These are phyloP conservation scores for Pythium sp. DNA, from an alignment of 352 stramenopile species.

Conservation along the genomic window DNA sequence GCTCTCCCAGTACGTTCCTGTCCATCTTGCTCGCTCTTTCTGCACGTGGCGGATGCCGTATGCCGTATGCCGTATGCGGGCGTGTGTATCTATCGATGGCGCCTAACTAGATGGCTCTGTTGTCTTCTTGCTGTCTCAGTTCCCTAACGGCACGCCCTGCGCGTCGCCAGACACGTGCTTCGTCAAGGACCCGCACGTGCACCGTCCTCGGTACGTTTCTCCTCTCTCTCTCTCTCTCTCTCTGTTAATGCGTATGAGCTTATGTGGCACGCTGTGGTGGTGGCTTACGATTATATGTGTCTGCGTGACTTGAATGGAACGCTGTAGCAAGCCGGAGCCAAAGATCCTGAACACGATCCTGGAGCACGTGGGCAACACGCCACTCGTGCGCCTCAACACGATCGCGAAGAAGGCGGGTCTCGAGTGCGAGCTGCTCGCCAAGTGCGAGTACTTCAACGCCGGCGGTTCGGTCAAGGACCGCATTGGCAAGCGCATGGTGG, in stretches of 20 bases:
- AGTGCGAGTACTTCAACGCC: slow-evolving; percentile 97
- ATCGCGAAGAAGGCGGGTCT: slow-evolving; percentile 79
- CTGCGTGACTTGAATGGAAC: not conserved
- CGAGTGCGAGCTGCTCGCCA: slow-evolving; percentile 91
- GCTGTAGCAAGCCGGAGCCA: slow-evolving; percentile 36
- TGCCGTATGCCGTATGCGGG: too few relatives aligned
- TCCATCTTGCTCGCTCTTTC: not conserved
- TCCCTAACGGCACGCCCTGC: slow-evolving; percentile 38
- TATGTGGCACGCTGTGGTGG: not conserved
- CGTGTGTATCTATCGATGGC: not conserved
- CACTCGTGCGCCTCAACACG: slow-evolving; percentile 91
- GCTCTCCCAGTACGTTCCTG: slow-evolving; percentile 25
- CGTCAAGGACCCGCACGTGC: slow-evolving; percentile 61
- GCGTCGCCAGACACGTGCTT: slow-evolving; percentile 58
- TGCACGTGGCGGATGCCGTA: not conserved
- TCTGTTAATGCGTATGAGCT: not conserved
- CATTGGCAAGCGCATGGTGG: slow-evolving; percentile 90
- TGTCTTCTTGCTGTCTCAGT: slow-evolving; percentile 9
- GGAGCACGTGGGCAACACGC: slow-evolving; percentile 94
- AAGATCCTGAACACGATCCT: slow-evolving; percentile 93
- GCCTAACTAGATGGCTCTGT: not conserved
- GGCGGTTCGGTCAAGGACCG: slow-evolving; percentile 89
- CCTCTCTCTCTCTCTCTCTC: not conserved
- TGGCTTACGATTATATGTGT: not conserved
- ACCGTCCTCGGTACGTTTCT: slow-evolving; percentile 41